Evolutionary conservation across 805 yeast species (phyloP).

Genomic region (Yamadazyma kitorensis): DNA sequence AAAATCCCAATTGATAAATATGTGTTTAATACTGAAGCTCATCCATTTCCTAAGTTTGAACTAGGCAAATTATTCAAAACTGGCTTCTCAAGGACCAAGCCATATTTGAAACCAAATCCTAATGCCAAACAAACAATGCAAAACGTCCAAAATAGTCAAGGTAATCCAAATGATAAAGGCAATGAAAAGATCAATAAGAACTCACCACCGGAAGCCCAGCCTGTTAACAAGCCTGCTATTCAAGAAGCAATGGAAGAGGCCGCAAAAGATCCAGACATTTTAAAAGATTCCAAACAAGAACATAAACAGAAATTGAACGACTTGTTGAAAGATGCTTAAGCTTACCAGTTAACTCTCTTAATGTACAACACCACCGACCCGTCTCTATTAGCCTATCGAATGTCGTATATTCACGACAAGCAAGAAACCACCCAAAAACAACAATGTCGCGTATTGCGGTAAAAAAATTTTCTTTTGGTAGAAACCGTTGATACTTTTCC

Average conservation of each 20-base stretch:
- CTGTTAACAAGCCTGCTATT: constrained; percentile 36
- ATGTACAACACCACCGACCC: too few species aligned
- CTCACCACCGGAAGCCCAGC: constrained; percentile 39
- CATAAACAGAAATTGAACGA: constrained; percentile 23
- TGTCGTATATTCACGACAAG: too few species aligned
- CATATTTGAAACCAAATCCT: constrained; percentile 3
- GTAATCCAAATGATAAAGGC: too few species aligned
- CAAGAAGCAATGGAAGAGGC: constrained; percentile 34
- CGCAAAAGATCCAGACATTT: constrained; percentile 31
- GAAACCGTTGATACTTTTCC: too few species aligned
- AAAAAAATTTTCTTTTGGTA: too few species aligned
- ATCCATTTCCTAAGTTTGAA: constrained; percentile 78
- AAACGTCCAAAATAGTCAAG: too few species aligned
- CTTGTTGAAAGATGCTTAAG: constrained; percentile 10
- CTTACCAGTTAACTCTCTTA: too few species aligned
- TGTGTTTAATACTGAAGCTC: constrained; percentile 92
- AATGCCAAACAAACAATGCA: too few species aligned
- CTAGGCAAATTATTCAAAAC: constrained; percentile 51
- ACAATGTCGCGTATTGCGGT: too few species aligned
- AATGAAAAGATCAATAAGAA: too few species aligned
- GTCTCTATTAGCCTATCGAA: too few species aligned
- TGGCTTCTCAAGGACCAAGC: constrained; percentile 51
- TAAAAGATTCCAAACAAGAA: constrained; percentile 25
- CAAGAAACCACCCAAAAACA: too few species aligned
- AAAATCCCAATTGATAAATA: constrained; percentile 63